Evolutionary conservation across 768 basidiomycete genomes (phyloP).

Genomic region (Hygrocybe punicea): DNA sequence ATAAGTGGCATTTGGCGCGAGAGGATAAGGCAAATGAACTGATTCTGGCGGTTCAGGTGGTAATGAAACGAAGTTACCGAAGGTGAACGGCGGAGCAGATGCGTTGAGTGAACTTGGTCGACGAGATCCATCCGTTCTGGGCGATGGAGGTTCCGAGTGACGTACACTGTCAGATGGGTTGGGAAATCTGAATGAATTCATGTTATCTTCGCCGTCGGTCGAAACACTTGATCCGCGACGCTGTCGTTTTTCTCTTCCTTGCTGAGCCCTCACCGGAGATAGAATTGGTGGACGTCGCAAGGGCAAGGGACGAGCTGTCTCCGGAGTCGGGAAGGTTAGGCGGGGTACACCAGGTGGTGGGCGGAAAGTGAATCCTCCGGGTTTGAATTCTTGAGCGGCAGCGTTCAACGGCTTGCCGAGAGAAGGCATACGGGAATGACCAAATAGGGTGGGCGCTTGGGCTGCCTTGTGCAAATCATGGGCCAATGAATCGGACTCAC

Average conservation of each 20-base stretch:
- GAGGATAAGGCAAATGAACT: constrained; percentile 13
- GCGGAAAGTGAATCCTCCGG: constrained; percentile 72
- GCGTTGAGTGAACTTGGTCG: constrained; percentile 38
- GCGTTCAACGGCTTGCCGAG: constrained; percentile 73
- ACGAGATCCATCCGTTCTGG: constrained; percentile 14
- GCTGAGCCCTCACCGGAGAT: constrained; percentile 44
- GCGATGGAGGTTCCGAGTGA: constrained; percentile 42
- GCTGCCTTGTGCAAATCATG: constrained; percentile 34
- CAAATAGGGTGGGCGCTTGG: constrained; percentile 32
- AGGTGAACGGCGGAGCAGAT: constrained; percentile 59
- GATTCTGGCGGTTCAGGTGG: constrained; percentile 29
- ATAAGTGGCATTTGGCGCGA: constrained; percentile 12
- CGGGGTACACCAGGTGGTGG: constrained; percentile 64
- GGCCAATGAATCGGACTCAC: constrained; percentile 29
- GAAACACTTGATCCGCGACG: constrained; percentile 50
- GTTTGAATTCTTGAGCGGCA: constrained; percentile 79
- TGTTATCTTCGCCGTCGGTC: constrained; percentile 49
- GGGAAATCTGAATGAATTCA: constrained; percentile 79
- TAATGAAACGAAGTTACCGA: constrained; percentile 56
- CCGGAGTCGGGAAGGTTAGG: constrained; percentile 41
- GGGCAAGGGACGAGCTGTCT: constrained; percentile 25
- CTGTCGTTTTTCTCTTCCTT: constrained; percentile 81
- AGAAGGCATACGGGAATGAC: constrained; percentile 46
- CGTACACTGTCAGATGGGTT: constrained; percentile 45
- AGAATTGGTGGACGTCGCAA: constrained; percentile 32